phyloP scores from a whole-genome alignment of 306 rosid species.

The Vigna mungo region DNA sequence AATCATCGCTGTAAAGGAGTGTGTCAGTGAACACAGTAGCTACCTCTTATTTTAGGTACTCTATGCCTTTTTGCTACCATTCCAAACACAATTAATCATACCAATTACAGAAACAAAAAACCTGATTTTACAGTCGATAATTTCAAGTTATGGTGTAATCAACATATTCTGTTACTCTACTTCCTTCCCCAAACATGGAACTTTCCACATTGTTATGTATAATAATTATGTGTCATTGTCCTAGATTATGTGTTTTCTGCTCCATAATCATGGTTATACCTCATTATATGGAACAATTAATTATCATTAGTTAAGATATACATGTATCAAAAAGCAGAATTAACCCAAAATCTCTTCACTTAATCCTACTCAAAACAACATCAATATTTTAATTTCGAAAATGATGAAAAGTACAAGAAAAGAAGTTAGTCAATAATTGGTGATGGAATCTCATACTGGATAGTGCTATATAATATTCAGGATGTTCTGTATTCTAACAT shows the following conservation, averaged over 20 bases:
- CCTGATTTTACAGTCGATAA: neutral
- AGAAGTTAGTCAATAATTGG: neutral
- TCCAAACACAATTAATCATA: neutral
- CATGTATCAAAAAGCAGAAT: neutral
- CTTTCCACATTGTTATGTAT: no score
- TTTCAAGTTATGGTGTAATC: neutral
- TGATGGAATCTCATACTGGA: neutral
- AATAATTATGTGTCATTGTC: neutral
- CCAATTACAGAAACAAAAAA: no score
- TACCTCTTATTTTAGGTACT: neutral
- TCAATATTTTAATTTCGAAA: neutral
- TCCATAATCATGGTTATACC: neutral
- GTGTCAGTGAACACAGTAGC: slow-evolving; percentile 6
- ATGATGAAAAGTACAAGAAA: neutral
- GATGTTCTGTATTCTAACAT: no score
- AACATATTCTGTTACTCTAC: neutral
- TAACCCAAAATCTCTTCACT: neutral
- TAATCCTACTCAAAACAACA: neutral
- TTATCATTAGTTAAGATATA: neutral
- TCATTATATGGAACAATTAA: neutral
- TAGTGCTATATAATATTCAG: neutral
- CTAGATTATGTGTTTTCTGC: neutral
- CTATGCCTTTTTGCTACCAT: neutral
- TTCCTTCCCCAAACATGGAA: neutral
- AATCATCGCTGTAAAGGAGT: slow-evolving; percentile 21